Conservation (phyloP, 2,329 filamentous ascomycete genomes). For the Cercospora berteroae region DNA sequence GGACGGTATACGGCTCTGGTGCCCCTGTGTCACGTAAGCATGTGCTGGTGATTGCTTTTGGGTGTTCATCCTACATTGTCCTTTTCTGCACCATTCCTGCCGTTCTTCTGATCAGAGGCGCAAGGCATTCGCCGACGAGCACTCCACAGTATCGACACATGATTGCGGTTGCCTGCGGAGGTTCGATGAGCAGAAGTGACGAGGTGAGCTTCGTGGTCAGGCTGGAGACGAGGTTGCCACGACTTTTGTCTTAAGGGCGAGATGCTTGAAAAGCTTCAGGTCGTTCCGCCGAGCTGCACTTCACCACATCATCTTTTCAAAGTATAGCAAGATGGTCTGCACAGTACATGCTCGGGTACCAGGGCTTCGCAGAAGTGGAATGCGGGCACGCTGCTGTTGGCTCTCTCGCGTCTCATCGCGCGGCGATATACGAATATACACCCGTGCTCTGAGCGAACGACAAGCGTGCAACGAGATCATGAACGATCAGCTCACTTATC, state of each 20-base stretch:
- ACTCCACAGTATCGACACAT: conserved; percentile 14
- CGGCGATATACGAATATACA: neutral
- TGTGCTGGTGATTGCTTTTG: neutral
- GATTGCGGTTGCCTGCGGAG: neutral
- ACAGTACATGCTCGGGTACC: neutral
- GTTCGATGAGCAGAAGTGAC: neutral
- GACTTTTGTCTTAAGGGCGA: neutral
- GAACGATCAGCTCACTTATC: neutral
- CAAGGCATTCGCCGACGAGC: conserved; percentile 12
- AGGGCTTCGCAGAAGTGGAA: neutral
- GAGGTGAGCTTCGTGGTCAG: neutral
- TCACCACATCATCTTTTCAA: neutral
- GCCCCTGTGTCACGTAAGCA: conserved; percentile 4
- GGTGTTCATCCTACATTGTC: conserved; percentile 5
- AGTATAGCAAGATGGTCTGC: neutral
- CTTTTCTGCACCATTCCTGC: conserved; percentile 5
- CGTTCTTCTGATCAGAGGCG: conserved; percentile 6
- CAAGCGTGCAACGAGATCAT: neutral
- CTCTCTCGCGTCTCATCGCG: neutral
- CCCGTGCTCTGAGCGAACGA: neutral
- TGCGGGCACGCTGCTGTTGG: neutral
- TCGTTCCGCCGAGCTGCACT: neutral
- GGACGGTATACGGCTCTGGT: conserved; percentile 20
- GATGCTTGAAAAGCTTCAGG: neutral
- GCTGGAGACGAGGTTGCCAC: neutral